These are phyloP conservation scores for Diaporthe longicolla DNA, from an alignment of 2,329 filamentous ascomycete species.

Conservation along the genomic window DNA sequence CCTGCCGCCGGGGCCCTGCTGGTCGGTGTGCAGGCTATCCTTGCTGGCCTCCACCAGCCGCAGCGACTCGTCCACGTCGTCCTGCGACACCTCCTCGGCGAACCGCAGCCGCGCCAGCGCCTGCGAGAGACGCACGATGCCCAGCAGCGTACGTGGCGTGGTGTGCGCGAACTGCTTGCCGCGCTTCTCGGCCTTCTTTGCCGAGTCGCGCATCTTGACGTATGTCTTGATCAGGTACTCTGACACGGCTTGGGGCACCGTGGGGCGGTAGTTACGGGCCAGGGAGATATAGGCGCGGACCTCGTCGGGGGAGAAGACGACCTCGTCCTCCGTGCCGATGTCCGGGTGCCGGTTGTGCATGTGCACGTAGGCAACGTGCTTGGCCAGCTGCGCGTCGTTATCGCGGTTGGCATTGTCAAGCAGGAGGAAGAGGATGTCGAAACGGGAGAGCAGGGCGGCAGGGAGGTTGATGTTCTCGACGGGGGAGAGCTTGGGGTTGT, in stretches of 20 bases:
- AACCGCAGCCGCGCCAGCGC: constrained; percentile 94
- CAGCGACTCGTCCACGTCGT: constrained; percentile 96
- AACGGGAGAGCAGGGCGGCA: constrained; percentile 95
- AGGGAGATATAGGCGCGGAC: constrained; percentile 97
- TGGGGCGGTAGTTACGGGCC: constrained; percentile 89
- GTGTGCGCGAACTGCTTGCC: constrained; percentile 96
- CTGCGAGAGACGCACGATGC: constrained; percentile 92
- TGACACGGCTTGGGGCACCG: constrained; percentile 85
- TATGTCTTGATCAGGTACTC: constrained; percentile 99
- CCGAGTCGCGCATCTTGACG: constrained; percentile 91
- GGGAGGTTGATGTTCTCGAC: constrained; percentile 99
- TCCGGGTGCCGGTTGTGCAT: constrained; percentile 97
- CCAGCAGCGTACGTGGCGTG: constrained; percentile 92
- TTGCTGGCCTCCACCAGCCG: constrained; percentile 94
- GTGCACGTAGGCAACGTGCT: constrained; percentile 96
- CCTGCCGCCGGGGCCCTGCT: constrained; percentile 62
- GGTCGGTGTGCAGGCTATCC: constrained; percentile 84
- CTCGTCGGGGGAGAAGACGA: constrained; percentile 93
- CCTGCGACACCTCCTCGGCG: constrained; percentile 84
- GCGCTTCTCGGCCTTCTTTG: constrained; percentile 90
- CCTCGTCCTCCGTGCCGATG: constrained; percentile 62
- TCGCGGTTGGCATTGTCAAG: constrained; percentile 94
- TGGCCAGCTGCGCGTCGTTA: constrained; percentile 90
- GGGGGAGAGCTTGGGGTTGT: constrained; percentile 96
- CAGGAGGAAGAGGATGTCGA: constrained; percentile 96